Conservation (phyloP, 2,329 filamentous ascomycete species). For the Cercospora sp. region DNA sequence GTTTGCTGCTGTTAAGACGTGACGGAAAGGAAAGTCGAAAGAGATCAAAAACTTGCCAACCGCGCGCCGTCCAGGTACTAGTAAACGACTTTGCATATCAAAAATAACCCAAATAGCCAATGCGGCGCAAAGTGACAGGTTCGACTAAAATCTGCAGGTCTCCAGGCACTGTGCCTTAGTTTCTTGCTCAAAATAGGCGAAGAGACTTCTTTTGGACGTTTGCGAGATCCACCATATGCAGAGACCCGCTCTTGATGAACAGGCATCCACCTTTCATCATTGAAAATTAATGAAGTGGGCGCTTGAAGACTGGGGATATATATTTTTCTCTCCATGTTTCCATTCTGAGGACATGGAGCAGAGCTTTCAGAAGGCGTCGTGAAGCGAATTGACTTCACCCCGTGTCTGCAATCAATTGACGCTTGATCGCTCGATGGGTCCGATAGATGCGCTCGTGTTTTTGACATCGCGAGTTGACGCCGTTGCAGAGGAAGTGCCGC, state of each 20-base stretch:
- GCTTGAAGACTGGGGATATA: neutral
- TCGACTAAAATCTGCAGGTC: neutral
- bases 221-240: slow-evolving; percentile 2
- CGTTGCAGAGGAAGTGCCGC: slow-evolving; percentile 2
- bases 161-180: neutral
- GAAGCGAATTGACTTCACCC: too few relatives aligned
- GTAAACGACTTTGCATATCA: neutral
- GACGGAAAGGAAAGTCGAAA: neutral
- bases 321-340: neutral
- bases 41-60: neutral
- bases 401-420: too few relatives aligned
- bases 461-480: neutral
- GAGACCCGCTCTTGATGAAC: slow-evolving; percentile 4
- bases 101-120: slow-evolving; percentile 2
- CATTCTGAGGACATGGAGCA: too few relatives aligned
- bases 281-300: neutral
- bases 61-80: neutral
- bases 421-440: neutral
- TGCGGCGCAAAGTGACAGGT: neutral
- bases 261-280: neutral
- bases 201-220: neutral
- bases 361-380: too few relatives aligned
- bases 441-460: neutral
- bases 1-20: neutral
- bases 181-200: slow-evolving; percentile 3